A percentile compares a stretch with the other conserved stretches of the same genome.
These are phyloP conservation scores for Gardenia jasminoides DNA, from an alignment of 257 asterid species.

Conservation along the genomic window DNA sequence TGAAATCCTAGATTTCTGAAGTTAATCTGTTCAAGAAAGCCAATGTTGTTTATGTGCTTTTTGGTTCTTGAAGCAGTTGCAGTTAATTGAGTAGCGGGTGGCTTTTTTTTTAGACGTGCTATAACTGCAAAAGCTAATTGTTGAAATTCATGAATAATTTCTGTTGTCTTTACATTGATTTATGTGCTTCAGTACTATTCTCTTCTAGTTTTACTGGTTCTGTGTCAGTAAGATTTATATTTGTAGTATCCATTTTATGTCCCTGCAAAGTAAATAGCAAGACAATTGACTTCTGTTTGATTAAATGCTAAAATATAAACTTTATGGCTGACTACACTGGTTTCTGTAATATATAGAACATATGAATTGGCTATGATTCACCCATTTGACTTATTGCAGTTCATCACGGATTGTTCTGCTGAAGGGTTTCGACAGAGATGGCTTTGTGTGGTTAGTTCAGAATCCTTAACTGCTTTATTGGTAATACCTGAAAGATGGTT, in stretches of 20 bases:
- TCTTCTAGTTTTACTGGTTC: not conserved
- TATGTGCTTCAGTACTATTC: not conserved
- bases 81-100: not conserved
- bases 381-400: constrained; percentile 26
- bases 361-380: not conserved
- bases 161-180: not conserved
- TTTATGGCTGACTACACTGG: not conserved
- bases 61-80: not conserved
- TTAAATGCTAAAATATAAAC: not conserved
- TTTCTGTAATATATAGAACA: not conserved
- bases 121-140: not conserved
- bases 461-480: not conserved
- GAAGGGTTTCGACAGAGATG: constrained; percentile 42
- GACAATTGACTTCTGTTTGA: not conserved
- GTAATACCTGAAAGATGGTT: not conserved
- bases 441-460: constrained; percentile 52
- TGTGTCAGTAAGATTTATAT: not conserved
- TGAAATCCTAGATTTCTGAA: not conserved
- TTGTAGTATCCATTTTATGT: not conserved
- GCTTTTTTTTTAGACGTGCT: not conserved
- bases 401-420: constrained; percentile 49
- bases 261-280: not conserved
- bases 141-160: not conserved
- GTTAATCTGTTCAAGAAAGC: not conserved
- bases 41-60: not conserved